Percentiles rank a stretch among this genome's conserved stretches.
phyloP scores from a whole-genome alignment of 2,329 filamentous ascomycete genomes.

The Neoascochyta sp. region DNA sequence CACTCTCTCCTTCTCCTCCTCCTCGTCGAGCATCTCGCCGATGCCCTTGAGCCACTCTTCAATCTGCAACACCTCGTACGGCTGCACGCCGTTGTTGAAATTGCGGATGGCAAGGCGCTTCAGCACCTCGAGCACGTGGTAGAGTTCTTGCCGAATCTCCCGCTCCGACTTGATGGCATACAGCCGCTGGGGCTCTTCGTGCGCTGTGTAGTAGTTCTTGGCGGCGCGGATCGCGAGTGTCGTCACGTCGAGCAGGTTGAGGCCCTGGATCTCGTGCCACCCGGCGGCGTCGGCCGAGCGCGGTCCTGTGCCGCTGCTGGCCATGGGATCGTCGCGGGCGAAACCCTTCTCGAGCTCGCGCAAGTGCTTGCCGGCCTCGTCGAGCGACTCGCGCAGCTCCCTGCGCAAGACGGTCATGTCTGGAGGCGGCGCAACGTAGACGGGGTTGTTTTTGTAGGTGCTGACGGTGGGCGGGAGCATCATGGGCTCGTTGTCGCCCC shows the following conservation, averaged over 20 bases:
- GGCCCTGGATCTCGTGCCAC: conserved; percentile 84
- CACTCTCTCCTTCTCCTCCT: conserved; percentile 71
- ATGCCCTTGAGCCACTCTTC: conserved; percentile 76
- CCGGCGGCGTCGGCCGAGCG: conserved; percentile 50
- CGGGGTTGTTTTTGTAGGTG: conserved; percentile 85
- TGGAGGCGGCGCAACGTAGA: conserved; percentile 77
- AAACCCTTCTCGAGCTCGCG: conserved; percentile 52
- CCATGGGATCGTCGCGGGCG: conserved; percentile 5
- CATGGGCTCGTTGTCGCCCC: conserved; percentile 63
- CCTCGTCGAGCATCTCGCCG: conserved; percentile 68
- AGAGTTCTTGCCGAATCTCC: conserved; percentile 75
- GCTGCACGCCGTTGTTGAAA: conserved; percentile 76
- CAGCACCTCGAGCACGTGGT: conserved; percentile 82
- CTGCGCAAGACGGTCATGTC: conserved; percentile 74
- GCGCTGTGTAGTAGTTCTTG: conserved; percentile 93
- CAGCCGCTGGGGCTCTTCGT: conserved; percentile 79
- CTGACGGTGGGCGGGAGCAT: conserved; percentile 97
- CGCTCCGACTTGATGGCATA: conserved; percentile 86
- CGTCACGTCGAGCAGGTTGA: conserved; percentile 87
- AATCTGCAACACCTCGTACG: conserved; percentile 74
- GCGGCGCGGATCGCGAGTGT: conserved; percentile 94
- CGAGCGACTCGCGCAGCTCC: conserved; percentile 64
- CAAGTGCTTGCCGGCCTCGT: conserved; percentile 65
- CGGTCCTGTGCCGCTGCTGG: conserved; percentile 9
- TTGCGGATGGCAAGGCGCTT: conserved; percentile 87